Percentiles rank a stretch among this genome's conserved stretches.
Evolutionary conservation across 1,284 basidiomycete species (phyloP).

Genomic region (Malassezia sympodialis): DNA sequence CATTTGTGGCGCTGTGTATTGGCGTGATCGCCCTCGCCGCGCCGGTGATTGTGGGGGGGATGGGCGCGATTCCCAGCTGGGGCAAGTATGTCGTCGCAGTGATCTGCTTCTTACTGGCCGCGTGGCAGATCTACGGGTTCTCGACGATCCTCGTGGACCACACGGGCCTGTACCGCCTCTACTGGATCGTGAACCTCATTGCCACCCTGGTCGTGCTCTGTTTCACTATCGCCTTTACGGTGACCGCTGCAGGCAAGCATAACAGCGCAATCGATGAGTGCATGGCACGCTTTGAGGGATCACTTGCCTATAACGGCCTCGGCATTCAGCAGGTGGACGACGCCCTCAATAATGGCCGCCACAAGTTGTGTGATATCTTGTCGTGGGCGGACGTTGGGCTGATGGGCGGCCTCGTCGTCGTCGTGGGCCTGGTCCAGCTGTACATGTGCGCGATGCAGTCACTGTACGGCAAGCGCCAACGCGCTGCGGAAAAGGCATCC

Average conservation of each 20-base stretch:
- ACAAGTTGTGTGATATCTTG: slow-evolving; percentile 37
- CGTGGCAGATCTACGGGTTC: slow-evolving; percentile 41
- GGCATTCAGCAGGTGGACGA: slow-evolving; percentile 11
- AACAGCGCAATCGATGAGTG: slow-evolving; percentile 24
- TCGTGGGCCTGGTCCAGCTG: slow-evolving; percentile 43
- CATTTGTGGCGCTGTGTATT: slow-evolving; percentile 32
- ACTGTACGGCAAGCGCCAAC: slow-evolving; percentile 36
- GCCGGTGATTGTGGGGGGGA: slow-evolving; percentile 36
- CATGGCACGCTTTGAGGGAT: slow-evolving; percentile 1
- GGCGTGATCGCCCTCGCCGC: slow-evolving; percentile 36
- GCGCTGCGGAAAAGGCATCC: slow-evolving; percentile 13
- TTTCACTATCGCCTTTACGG: slow-evolving; percentile 33
- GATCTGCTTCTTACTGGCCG: slow-evolving; percentile 30
- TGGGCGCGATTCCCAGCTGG: slow-evolving; percentile 33
- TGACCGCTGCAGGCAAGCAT: slow-evolving; percentile 31
- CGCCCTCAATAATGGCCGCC: slow-evolving; percentile 5
- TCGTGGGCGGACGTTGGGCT: slow-evolving; percentile 43
- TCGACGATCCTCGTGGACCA: slow-evolving; percentile 27
- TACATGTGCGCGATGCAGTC: slow-evolving; percentile 44
- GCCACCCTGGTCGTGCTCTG: slow-evolving; percentile 30
- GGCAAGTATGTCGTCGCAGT: slow-evolving; percentile 35
- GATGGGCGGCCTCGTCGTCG: slow-evolving; percentile 34
- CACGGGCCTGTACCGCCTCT: slow-evolving; percentile 33
- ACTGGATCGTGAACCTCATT: slow-evolving; percentile 39
- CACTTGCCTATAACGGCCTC: slow-evolving; percentile 7